Conservation (phyloP, 495 filamentous ascomycete genomes). For the Penicillium manginii region DNA sequence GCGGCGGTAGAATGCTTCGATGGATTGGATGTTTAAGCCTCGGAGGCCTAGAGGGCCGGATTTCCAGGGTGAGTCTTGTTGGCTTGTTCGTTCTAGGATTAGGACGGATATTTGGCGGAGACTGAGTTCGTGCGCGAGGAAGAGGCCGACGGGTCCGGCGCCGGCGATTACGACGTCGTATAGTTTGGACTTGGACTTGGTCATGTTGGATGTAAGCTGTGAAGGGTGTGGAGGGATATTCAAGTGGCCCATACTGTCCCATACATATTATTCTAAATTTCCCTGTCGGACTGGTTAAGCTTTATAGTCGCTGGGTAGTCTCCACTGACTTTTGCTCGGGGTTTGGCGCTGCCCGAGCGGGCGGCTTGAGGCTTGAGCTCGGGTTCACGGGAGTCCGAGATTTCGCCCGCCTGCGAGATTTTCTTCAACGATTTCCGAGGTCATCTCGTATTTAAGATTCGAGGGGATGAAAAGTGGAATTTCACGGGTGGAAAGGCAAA, state of each 20-base stretch:
- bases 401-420: neutral
- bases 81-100: slow-evolving; percentile 27
- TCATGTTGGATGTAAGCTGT: slow-evolving; percentile 2
- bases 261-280: too few species aligned
- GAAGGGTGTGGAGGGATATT: neutral
- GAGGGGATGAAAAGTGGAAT: too few species aligned
- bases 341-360: neutral
- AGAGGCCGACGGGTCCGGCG: slow-evolving; percentile 19
- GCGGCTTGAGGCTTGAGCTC: neutral
- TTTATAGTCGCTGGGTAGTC: neutral
- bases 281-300: neutral
- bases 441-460: too few species aligned
- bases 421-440: neutral
- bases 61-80: slow-evolving; percentile 25
- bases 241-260: too few species aligned
- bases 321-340: neutral
- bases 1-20: slow-evolving; percentile 39
- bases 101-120: slow-evolving; percentile 27
- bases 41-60: slow-evolving; percentile 20
- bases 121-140: slow-evolving; percentile 29
- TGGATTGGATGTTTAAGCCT: slow-evolving; percentile 31
- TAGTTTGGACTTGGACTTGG: neutral
- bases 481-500: too few species aligned
- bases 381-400: neutral
- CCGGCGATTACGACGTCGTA: slow-evolving; percentile 18